phyloP scores from a whole-genome alignment of 345 rosid species.

The Corchorus capsularis region DNA sequence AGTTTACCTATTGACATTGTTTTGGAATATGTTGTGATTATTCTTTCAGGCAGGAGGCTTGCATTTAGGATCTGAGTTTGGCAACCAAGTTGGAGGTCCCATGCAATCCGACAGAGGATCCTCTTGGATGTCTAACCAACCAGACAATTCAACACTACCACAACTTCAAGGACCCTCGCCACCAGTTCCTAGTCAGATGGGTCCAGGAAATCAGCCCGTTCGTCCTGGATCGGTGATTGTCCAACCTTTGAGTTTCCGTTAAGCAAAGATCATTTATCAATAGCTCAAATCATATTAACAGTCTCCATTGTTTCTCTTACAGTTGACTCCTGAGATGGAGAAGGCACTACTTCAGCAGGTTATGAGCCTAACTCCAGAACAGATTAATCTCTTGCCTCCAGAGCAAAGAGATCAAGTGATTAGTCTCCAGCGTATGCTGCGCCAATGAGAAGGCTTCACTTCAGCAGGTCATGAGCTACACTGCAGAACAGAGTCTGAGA shows the following conservation, averaged over 20 bases:
- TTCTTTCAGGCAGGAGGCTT: constrained; percentile 62
- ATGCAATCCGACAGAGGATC: constrained; percentile 74
- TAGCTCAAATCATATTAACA: neutral
- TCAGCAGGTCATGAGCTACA: constrained; percentile 87
- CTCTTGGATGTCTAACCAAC: constrained; percentile 74
- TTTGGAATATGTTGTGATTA: constrained; percentile 12
- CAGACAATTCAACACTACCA: constrained; percentile 50
- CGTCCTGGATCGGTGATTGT: constrained; percentile 61
- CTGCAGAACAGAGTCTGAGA: constrained; percentile 83
- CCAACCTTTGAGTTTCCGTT: constrained; percentile 8
- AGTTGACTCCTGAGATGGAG: constrained; percentile 97
- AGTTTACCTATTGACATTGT: neutral
- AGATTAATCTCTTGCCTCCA: constrained; percentile 80
- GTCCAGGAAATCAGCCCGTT: constrained; percentile 59
- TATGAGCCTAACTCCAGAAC: constrained; percentile 96
- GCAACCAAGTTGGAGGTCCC: constrained; percentile 55
- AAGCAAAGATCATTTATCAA: neutral
- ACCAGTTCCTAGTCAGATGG: constrained; percentile 57
- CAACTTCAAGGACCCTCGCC: constrained; percentile 62
- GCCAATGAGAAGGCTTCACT: constrained; percentile 85
- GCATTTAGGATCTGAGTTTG: constrained; percentile 59
- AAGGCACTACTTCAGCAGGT: constrained; percentile 96
- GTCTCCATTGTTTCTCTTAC: constrained; percentile 10
- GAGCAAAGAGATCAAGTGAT: constrained; percentile 95
- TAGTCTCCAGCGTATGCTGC: constrained; percentile 92